Evolutionary conservation across 2,329 filamentous ascomycete genomes (phyloP), one percentile per base, ranked within the genome.

Genomic region (Microdochium bolleyi): DNA sequence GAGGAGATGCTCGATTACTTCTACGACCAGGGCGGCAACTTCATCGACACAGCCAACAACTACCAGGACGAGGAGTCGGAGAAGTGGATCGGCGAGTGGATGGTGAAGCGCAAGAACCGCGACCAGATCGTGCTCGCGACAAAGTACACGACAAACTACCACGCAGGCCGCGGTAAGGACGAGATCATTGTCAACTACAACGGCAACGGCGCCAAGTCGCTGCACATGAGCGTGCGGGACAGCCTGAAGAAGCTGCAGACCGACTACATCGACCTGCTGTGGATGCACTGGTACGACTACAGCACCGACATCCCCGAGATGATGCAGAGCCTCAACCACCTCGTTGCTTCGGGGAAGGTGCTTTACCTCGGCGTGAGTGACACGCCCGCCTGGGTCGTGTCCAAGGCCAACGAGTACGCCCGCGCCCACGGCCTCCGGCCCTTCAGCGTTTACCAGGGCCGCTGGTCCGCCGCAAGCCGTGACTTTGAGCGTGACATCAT

Each of bases 11-110:
- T 86, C 1, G 82, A 85, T 57, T 73, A 72, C 53, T 86, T 75
- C 66, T 73, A 70, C 51, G 70, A 72, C 16, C 69, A 74, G 0
- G 83, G 83, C 3, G 84, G 84, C 14, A 87, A 87, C 68, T 85
- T 87, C 64, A 84, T 87, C 62, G 84, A 88, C 64, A 86, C 82
- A 0, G 67, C 78, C 58, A 80, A 77, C 67, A 73, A 72, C 57
- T 85, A 84, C 65, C 77, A 84, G 59, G 59, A 75, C 54, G 80
- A 78, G 51, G 67, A 84, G 60, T 83, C 79, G 0, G 81, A 84
- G 57, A 59, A 53, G 13, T 81, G 75, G 74, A 61, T 85, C 19
- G 81, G 81, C 19, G 78, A 83, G 57, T 85, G 79, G 78, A 75
- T 82, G 70, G 51, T 62, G 0, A 51, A 59, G 2, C 72, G 74